phyloP scores from a whole-genome alignment of 108 stramenopile species.

The Fragilaria radians region DNA sequence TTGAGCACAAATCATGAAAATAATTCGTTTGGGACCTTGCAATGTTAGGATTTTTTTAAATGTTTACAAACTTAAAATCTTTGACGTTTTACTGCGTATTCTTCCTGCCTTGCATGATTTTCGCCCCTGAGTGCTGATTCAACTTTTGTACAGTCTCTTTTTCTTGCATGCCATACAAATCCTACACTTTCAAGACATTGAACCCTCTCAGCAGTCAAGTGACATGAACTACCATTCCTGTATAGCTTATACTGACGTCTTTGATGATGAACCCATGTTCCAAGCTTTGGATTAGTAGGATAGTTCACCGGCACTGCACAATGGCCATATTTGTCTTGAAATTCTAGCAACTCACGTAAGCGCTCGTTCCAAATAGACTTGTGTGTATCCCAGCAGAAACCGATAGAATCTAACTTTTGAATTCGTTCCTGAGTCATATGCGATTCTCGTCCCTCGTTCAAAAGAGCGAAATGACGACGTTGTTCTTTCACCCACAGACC shows the following conservation, averaged over 20 bases:
- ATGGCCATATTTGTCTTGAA: constrained; percentile 23
- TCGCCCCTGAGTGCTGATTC: too few relatives aligned
- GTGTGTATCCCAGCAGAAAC: constrained; percentile 52
- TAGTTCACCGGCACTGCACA: constrained; percentile 35
- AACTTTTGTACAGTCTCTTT: too few relatives aligned
- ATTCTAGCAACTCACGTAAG: constrained; percentile 15
- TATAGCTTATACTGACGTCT: too few relatives aligned
- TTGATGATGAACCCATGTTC: constrained; percentile 51
- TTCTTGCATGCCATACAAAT: constrained; percentile 37
- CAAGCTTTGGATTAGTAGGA: constrained; percentile 24
- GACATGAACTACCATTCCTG: constrained; percentile 36
- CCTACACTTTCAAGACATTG: constrained; percentile 33
- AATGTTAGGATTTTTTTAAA: too few relatives aligned
- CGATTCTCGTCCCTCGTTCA: too few relatives aligned
- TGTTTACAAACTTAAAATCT: too few relatives aligned
- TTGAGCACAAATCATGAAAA: too few relatives aligned
- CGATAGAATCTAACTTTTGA: constrained; percentile 30
- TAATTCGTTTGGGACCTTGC: too few relatives aligned
- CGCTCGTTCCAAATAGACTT: constrained; percentile 29
- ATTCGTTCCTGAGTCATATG: too few relatives aligned
- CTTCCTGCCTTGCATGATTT: too few relatives aligned
- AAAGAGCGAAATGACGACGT: constrained; percentile 37
- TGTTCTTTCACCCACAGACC: constrained; percentile 51
- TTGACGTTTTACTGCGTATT: too few relatives aligned
- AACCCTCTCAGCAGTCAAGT: constrained; percentile 43